Percentiles rank a stretch among this genome's conserved stretches.
phyloP scores from a whole-genome alignment of 768 basidiomycete genomes.

The Leccinum variicolor region DNA sequence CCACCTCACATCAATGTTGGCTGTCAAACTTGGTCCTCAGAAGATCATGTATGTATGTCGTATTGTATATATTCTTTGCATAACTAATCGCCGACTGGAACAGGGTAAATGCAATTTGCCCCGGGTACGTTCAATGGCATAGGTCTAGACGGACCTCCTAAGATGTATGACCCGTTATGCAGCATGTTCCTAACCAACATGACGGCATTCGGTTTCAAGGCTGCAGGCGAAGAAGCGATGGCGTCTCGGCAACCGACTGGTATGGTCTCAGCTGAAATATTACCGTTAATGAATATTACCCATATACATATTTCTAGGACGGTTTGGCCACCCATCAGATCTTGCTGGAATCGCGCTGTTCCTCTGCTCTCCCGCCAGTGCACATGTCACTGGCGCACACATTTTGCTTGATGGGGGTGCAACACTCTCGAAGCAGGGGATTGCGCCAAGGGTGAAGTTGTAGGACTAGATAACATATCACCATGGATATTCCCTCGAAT shows the following conservation, averaged over 20 bases:
- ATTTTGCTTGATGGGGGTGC: conserved; percentile 69
- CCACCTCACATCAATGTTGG: conserved; percentile 72
- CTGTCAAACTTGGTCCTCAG: conserved; percentile 55
- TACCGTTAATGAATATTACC: not conserved
- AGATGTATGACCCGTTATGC: not conserved
- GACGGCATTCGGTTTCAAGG: conserved; percentile 70
- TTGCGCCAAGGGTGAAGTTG: conserved; percentile 26
- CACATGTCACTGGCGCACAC: conserved; percentile 74
- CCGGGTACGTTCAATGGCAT: conserved; percentile 55
- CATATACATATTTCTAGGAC: conserved; percentile 40
- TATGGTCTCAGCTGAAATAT: conserved; percentile 20
- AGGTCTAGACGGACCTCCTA: not conserved
- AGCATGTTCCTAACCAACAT: conserved; percentile 83
- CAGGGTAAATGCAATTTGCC: conserved; percentile 82
- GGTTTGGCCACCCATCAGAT: conserved; percentile 61
- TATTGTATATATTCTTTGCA: not conserved
- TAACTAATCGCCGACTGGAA: conserved; percentile 2
- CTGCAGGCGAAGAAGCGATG: conserved; percentile 50
- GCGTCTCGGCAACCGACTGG: conserved; percentile 61
- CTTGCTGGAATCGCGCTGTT: conserved; percentile 71
- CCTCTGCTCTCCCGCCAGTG: conserved; percentile 65
- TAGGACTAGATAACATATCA: conserved; percentile 6
- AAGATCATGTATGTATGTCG: conserved; percentile 63
- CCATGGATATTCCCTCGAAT: not conserved
- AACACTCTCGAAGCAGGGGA: conserved; percentile 14